Evolutionary conservation across 768 basidiomycete species (phyloP).

Genomic region (Pulveroboletus ravenelii): DNA sequence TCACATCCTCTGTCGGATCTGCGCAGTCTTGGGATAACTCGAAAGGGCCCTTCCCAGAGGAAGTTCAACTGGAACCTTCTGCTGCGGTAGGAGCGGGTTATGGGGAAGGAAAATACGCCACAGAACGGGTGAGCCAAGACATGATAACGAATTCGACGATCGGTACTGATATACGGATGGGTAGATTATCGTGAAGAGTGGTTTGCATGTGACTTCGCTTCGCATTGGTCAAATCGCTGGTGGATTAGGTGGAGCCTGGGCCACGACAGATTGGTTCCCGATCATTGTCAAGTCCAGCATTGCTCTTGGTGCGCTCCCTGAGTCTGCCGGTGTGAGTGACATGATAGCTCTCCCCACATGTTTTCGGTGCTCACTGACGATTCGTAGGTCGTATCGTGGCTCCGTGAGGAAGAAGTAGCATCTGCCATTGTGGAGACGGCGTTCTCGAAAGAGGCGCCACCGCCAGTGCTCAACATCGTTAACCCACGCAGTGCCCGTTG

Average conservation of each 20-base stretch:
- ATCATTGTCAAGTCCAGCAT: constrained; percentile 31
- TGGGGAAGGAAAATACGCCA: no score
- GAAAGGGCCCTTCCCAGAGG: no score
- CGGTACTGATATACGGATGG: no score
- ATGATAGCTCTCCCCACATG: background rate
- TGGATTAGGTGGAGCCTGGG: constrained; percentile 32
- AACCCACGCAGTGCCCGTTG: constrained; percentile 35
- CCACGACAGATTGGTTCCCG: constrained; percentile 33
- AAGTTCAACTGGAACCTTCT: no score
- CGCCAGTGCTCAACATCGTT: constrained; percentile 33
- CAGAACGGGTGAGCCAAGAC: no score
- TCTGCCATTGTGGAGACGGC: constrained; percentile 31
- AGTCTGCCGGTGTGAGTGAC: constrained; percentile 32
- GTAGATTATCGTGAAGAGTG: constrained; percentile 26
- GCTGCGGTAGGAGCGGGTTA: no score
- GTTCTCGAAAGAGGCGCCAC: constrained; percentile 12
- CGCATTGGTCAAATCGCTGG: constrained; percentile 34
- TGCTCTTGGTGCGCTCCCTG: constrained; percentile 24
- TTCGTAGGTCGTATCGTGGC: constrained; percentile 30
- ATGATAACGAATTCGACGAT: no score
- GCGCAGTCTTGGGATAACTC: no score
- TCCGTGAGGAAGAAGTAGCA: constrained; percentile 32
- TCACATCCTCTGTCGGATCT: no score
- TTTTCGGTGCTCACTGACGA: background rate
- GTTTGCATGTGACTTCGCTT: constrained; percentile 21